A percentile compares a stretch with the other conserved stretches of the same genome.
phyloP scores from a whole-genome alignment of 1,139 yeast species.

The Saccharomyces hybrid region DNA sequence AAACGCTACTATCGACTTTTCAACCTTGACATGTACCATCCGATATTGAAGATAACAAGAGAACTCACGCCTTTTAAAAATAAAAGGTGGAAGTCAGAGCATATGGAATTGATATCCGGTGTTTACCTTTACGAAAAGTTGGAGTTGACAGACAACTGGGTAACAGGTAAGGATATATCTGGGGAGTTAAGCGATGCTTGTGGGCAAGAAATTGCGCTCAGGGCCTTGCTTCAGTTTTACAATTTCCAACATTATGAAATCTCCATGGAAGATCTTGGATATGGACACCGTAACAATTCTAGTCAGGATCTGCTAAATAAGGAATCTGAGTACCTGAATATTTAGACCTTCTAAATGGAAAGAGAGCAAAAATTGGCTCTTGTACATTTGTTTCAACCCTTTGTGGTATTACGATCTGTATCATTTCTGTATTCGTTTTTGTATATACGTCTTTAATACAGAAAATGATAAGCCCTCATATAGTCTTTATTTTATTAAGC shows the following conservation, averaged over 20 bases:
- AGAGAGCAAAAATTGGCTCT: background rate
- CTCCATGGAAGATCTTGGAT: constrained; percentile 51
- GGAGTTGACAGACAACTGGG: constrained; percentile 77
- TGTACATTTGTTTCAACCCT: background rate
- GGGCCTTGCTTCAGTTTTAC: constrained; percentile 75
- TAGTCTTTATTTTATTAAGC: background rate
- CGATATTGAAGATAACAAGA: constrained; percentile 66
- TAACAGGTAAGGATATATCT: constrained; percentile 74
- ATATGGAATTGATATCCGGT: constrained; percentile 88
- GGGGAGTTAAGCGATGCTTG: constrained; percentile 69
- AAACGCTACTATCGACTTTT: constrained; percentile 36
- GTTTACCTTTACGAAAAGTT: constrained; percentile 72
- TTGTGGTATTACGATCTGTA: background rate
- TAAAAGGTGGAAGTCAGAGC: constrained; percentile 85
- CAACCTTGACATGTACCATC: constrained; percentile 56
- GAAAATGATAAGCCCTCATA: background rate
- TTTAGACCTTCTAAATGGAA: background rate
- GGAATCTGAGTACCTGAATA: constrained; percentile 31
- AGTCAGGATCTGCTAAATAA: constrained; percentile 28
- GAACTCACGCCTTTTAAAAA: constrained; percentile 86
- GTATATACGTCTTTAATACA: background rate
- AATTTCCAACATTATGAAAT: constrained; percentile 51
- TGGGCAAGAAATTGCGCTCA: constrained; percentile 77
- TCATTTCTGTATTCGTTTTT: background rate
- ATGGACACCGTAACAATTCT: constrained; percentile 34